Evolutionary conservation across 352 stramenopile genomes (phyloP).

Genomic region (Phytopythium chamaehyphon): DNA sequence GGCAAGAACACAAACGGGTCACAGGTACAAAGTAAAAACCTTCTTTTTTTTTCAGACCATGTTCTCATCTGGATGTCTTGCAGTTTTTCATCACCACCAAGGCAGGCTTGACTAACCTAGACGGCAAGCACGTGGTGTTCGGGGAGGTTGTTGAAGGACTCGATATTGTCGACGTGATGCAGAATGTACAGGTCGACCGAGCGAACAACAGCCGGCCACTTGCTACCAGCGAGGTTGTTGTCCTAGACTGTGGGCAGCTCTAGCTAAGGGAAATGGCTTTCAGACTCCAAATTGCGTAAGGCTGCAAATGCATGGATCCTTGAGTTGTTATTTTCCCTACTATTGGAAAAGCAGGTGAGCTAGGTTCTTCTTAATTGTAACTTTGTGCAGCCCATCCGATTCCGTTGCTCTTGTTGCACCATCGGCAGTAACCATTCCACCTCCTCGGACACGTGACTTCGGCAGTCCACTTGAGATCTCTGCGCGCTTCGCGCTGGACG

Average conservation of each 20-base stretch:
- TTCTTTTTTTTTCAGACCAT: neutral
- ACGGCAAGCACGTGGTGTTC: conserved; percentile 97
- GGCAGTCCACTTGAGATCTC: conserved; percentile 52
- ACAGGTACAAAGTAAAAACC: conserved; percentile 32
- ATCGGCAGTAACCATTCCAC: conserved; percentile 24
- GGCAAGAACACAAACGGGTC: conserved; percentile 70
- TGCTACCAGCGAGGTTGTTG: conserved; percentile 51
- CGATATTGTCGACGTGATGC: conserved; percentile 67
- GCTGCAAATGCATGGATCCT: neutral
- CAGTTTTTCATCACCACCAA: conserved; percentile 83
- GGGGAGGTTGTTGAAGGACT: conserved; percentile 88
- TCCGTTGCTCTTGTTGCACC: conserved; percentile 6
- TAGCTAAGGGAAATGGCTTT: too few relatives aligned
- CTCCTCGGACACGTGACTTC: conserved; percentile 47
- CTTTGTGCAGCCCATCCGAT: conserved; percentile 46
- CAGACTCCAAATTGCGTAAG: too few relatives aligned
- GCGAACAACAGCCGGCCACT: conserved; percentile 43
- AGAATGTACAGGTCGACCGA: conserved; percentile 51
- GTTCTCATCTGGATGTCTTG: neutral
- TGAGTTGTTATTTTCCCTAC: neutral
- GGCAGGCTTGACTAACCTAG: conserved; percentile 56
- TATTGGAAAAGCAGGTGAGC: conserved; percentile 60
- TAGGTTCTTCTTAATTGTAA: conserved; percentile 57
- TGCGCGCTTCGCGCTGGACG: conserved; percentile 32
- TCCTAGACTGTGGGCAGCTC: conserved; percentile 65